Percentiles rank a stretch among this genome's conserved stretches.
These are phyloP conservation scores for Fraxinus xanthoxyloides DNA, from an alignment of 305 asterid species.

Conservation along the genomic window DNA sequence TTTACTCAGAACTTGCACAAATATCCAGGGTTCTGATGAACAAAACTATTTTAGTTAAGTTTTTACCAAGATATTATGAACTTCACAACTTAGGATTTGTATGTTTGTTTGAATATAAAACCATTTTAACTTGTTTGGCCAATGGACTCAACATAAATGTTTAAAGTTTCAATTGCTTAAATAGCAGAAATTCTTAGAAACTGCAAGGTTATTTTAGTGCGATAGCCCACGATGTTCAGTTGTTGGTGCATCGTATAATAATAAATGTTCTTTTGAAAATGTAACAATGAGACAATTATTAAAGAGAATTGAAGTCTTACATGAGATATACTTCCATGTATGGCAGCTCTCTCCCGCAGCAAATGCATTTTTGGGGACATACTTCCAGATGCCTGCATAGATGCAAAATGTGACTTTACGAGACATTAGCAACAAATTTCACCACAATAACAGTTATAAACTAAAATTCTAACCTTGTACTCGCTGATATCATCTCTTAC, in stretches of 20 bases:
- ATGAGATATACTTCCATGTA: background rate
- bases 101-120: background rate
- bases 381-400: background rate
- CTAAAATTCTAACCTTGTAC: background rate
- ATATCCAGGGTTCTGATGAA: background rate
- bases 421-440: background rate
- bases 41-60: background rate
- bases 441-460: background rate
- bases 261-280: background rate
- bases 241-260: background rate
- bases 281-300: background rate
- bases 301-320: background rate
- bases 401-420: background rate
- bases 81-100: background rate
- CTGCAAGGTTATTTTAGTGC: background rate
- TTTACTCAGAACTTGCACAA: background rate
- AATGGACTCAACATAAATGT: background rate
- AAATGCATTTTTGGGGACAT: background rate
- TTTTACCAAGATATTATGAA: background rate
- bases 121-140: background rate
- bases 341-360: background rate
- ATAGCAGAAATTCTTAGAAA: background rate
- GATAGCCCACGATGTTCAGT: background rate
- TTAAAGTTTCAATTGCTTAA: background rate
- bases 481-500: background rate